Evolutionary conservation across 495 filamentous ascomycete genomes (phyloP).

Genomic region (Astrothelium macrocarpum): DNA sequence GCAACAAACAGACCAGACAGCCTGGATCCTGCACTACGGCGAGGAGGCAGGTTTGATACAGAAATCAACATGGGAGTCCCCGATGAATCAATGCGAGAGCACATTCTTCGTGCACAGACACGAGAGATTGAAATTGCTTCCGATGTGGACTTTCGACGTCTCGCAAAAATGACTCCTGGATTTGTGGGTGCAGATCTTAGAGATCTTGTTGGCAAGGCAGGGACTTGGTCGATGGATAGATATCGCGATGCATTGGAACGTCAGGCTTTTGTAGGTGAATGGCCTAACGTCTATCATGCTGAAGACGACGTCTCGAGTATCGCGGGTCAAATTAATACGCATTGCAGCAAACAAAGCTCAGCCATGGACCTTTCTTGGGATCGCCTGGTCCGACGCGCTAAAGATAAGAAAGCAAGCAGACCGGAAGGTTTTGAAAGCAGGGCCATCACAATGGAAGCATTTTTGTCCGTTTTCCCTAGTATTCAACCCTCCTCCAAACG

Average conservation of each 20-base stretch:
- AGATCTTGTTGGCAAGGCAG: conserved; percentile 40
- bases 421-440: conserved; percentile 32
- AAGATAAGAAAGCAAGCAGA: conserved; percentile 33
- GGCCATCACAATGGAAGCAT: conserved; percentile 52
- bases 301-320: no score
- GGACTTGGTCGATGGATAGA: conserved; percentile 52
- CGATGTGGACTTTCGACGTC: conserved; percentile 65
- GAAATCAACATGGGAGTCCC: conserved; percentile 96
- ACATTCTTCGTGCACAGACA: conserved; percentile 72
- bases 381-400: conserved; percentile 46
- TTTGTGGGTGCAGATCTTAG: conserved; percentile 89
- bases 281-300: neutral
- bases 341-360: conserved; percentile 24
- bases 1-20: conserved; percentile 90
- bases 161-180: conserved; percentile 84
- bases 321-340: no score
- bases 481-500: conserved; percentile 91
- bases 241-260: conserved; percentile 30
- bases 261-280: conserved; percentile 18
- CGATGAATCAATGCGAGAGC: conserved; percentile 70
- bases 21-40: conserved; percentile 74
- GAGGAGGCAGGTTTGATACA: conserved; percentile 80
- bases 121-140: conserved; percentile 56
- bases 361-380: conserved; percentile 31
- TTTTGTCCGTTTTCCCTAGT: conserved; percentile 65